Conservation (phyloP, 2,329 filamentous ascomycete species). For the Epichloe coenophiala region DNA sequence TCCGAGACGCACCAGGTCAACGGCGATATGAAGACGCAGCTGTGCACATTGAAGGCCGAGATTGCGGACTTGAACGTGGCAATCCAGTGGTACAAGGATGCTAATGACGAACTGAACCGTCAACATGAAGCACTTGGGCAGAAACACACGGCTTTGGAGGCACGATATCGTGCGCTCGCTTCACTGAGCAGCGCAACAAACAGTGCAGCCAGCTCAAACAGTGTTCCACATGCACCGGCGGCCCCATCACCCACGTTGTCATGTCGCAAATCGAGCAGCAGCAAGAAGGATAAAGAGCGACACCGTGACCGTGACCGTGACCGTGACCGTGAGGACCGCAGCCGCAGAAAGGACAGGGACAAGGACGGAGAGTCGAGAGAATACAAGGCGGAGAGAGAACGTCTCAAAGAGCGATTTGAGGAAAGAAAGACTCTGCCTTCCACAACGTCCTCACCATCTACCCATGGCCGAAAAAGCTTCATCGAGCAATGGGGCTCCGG, state of each 20-base stretch:
- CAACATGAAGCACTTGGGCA: conserved; percentile 15
- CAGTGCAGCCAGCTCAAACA: background rate
- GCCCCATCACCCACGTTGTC: conserved; percentile 12
- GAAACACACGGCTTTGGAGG: conserved; percentile 16
- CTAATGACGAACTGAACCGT: conserved; percentile 5
- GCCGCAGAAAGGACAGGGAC: conserved; percentile 10
- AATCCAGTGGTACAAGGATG: conserved; percentile 9
- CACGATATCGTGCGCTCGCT: conserved; percentile 15
- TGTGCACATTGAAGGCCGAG: conserved; percentile 2
- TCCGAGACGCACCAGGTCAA: conserved; percentile 12
- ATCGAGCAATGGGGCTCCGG: conserved; percentile 11
- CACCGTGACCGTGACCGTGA: background rate
- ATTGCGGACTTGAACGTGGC: background rate
- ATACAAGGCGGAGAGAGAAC: conserved; percentile 20
- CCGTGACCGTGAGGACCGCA: conserved; percentile 16
- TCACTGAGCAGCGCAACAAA: background rate
- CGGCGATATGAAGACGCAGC: conserved; percentile 9
- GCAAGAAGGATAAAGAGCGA: conserved; percentile 8
- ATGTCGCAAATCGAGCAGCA: conserved; percentile 15
- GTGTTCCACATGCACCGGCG: conserved; percentile 3
- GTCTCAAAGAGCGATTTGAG: conserved; percentile 24
- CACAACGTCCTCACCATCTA: conserved; percentile 5
- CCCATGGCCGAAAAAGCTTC: conserved; percentile 19
- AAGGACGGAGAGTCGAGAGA: conserved; percentile 4
- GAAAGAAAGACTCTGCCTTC: conserved; percentile 13